Evolutionary conservation across 495 filamentous ascomycete genomes (phyloP).

Genomic region (Aspergillus ostianus): DNA sequence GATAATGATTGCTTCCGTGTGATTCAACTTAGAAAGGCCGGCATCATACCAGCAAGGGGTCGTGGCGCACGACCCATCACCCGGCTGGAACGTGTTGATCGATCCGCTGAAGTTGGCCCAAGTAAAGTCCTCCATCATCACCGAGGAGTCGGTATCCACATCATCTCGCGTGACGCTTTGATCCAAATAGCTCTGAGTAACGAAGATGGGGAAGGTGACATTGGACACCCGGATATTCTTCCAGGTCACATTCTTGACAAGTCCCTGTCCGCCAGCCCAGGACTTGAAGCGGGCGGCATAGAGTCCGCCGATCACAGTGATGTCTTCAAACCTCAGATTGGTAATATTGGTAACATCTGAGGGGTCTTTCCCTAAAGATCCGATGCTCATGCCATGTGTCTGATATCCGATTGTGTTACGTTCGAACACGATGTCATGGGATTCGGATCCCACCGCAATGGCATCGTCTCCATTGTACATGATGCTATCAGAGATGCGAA

Average conservation of each 20-base stretch:
- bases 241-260: constrained; percentile 43
- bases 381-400: constrained; percentile 44
- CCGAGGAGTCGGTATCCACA: constrained; percentile 29
- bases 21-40: constrained; percentile 33
- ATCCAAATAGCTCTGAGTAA: constrained; percentile 41
- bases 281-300: constrained; percentile 45
- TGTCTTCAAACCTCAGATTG: constrained; percentile 38
- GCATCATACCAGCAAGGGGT: constrained; percentile 43
- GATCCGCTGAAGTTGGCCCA: constrained; percentile 41
- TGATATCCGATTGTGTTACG: constrained; percentile 39
- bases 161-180: constrained; percentile 28
- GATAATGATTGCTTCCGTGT: constrained; percentile 38
- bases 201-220: constrained; percentile 46
- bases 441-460: constrained; percentile 36
- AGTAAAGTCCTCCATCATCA: constrained; percentile 39
- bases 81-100: constrained; percentile 37
- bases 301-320: constrained; percentile 37
- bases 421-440: constrained; percentile 36
- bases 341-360: constrained; percentile 32
- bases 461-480: constrained; percentile 47
- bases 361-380: constrained; percentile 36
- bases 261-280: constrained; percentile 39
- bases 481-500: constrained; percentile 34
- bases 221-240: constrained; percentile 42
- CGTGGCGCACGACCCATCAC: constrained; percentile 40